These are phyloP conservation scores for Cystoisospora suis DNA, from an alignment of 169 alveolate species.

Conservation along the genomic window DNA sequence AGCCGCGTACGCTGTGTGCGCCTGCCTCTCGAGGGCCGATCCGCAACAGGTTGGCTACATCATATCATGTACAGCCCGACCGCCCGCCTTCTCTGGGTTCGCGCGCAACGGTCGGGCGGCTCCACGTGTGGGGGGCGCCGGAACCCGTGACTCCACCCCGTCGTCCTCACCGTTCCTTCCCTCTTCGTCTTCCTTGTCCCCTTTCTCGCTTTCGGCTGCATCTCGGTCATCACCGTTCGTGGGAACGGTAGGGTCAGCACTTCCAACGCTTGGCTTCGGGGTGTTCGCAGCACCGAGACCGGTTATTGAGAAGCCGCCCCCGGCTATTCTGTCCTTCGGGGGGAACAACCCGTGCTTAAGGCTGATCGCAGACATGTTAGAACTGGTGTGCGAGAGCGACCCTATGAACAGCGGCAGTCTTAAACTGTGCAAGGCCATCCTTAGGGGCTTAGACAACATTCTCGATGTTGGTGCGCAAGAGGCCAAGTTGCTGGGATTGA, in stretches of 20 bases:
- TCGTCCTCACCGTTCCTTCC: neutral
- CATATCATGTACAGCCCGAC: slow-evolving; percentile 81
- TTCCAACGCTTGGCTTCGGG: neutral
- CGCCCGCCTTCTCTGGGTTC: slow-evolving; percentile 53
- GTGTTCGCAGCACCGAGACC: neutral
- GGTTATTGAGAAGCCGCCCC: slow-evolving; percentile 37
- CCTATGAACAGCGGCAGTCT: slow-evolving; percentile 84
- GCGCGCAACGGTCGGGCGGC: neutral
- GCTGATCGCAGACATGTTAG: slow-evolving; percentile 83
- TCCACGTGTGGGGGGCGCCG: neutral
- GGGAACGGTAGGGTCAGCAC: neutral
- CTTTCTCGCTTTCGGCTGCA: neutral
- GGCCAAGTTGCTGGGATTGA: slow-evolving; percentile 75
- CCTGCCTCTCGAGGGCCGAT: slow-evolving; percentile 82
- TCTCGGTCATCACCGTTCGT: neutral
- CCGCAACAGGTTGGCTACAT: slow-evolving; percentile 84
- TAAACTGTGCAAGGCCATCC: slow-evolving; percentile 81
- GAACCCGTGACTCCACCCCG: neutral
- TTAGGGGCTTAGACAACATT: slow-evolving; percentile 83
- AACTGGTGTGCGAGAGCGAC: slow-evolving; percentile 82
- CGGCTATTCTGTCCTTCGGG: slow-evolving; percentile 55
- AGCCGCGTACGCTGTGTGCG: slow-evolving; percentile 90
- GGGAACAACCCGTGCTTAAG: slow-evolving; percentile 73
- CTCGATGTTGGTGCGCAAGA: slow-evolving; percentile 81
- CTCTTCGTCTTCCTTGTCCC: too few relatives aligned